Evolutionary conservation across 2,329 filamentous ascomycete genomes (phyloP).

Genomic region (Colletotrichum sp.): DNA sequence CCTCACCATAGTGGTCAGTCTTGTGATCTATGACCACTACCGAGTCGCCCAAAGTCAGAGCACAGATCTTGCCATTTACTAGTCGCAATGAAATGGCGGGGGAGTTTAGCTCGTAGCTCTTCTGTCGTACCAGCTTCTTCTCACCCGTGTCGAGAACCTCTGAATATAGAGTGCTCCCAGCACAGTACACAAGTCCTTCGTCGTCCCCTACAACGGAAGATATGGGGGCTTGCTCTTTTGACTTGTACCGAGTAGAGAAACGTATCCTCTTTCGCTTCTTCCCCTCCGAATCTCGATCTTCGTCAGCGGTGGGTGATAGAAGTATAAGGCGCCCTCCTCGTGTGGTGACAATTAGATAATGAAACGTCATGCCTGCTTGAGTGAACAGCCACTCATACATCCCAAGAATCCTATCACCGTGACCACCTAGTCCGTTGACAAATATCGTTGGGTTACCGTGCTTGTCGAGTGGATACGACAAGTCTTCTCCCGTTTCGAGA

Average conservation of each 20-base stretch:
- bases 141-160: conserved; percentile 56
- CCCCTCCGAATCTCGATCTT: conserved; percentile 24
- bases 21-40: conserved; percentile 58
- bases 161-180: conserved; percentile 59
- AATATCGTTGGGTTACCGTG: conserved; percentile 47
- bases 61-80: conserved; percentile 52
- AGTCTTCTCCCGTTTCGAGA: conserved; percentile 54
- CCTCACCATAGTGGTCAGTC: conserved; percentile 35
- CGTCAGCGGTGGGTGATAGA: conserved; percentile 34
- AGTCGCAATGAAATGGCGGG: conserved; percentile 55
- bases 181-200: conserved; percentile 62
- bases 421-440: conserved; percentile 61
- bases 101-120: conserved; percentile 56
- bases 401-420: conserved; percentile 63
- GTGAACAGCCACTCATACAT: conserved; percentile 69
- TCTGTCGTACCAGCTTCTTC: conserved; percentile 55
- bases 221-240: conserved; percentile 45
- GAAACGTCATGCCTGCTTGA: conserved; percentile 62
- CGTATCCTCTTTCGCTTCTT: conserved; percentile 10
- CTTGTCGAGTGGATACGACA: conserved; percentile 53
- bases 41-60: conserved; percentile 59
- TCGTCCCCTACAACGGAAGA: conserved; percentile 61
- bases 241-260: conserved; percentile 11
- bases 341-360: conserved; percentile 67
- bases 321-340: conserved; percentile 60